phyloP scores from a whole-genome alignment of 106 monocot species.

The Phalaenopsis equestris region DNA sequence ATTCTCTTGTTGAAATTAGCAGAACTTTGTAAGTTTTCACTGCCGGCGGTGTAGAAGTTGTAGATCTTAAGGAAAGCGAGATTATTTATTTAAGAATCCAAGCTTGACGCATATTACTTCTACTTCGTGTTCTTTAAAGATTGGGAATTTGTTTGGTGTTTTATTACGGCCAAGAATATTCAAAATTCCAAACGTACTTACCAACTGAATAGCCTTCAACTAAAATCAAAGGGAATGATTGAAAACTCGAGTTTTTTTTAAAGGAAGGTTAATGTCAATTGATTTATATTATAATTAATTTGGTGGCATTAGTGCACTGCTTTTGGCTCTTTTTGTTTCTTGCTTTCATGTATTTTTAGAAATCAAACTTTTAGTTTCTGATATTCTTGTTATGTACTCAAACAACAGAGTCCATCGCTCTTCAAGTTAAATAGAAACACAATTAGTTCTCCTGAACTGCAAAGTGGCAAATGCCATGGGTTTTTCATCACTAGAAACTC shows the following conservation, averaged over 20 bases:
- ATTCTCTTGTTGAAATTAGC: neutral
- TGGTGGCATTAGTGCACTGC: neutral
- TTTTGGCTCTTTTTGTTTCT: neutral
- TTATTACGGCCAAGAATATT: neutral
- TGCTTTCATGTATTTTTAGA: neutral
- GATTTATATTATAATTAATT: no score
- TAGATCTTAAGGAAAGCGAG: neutral
- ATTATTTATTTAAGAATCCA: neutral
- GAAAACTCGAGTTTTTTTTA: neutral
- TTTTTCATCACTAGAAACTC: no score
- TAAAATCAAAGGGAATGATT: neutral
- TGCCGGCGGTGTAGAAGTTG: neutral
- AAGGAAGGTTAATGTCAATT: neutral
- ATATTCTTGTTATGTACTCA: neutral
- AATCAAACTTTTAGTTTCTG: neutral
- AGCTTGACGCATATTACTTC: neutral
- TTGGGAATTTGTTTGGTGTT: neutral
- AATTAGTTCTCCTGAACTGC: no score
- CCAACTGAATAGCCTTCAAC: neutral
- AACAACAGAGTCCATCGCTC: neutral
- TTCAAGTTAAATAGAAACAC: no score
- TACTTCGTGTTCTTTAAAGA: neutral
- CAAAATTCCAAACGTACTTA: no score
- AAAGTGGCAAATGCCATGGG: no score
- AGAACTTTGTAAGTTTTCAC: neutral